A percentile compares a stretch with the other conserved stretches of the same genome.
Conservation (phyloP, 768 basidiomycete genomes). For the Psilocybe azurescens region DNA sequence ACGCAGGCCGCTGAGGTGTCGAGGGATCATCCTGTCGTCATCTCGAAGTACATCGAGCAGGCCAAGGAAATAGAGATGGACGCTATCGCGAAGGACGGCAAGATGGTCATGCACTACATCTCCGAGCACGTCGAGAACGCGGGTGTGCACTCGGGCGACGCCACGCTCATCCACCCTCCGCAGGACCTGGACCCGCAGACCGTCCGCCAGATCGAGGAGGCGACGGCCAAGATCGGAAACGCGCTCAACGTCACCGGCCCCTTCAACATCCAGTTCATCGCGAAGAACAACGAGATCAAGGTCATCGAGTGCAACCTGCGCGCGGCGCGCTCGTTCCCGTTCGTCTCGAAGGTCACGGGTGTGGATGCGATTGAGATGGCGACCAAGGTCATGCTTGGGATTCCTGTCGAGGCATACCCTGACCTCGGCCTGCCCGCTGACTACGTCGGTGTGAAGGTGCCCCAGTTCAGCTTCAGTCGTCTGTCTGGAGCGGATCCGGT, state of each 20-base stretch:
- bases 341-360: slow-evolving; percentile 98
- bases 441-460: slow-evolving; percentile 98
- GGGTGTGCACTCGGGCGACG: slow-evolving; percentile 98
- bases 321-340: slow-evolving; percentile 97
- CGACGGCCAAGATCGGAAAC: slow-evolving; percentile 96
- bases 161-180: slow-evolving; percentile 96
- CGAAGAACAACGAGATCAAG: slow-evolving; percentile 99
- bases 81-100: slow-evolving; percentile 94
- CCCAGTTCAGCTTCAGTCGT: slow-evolving; percentile 99
- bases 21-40: slow-evolving; percentile 88
- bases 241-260: slow-evolving; percentile 98
- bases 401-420: slow-evolving; percentile 91
- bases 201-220: slow-evolving; percentile 94
- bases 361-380: slow-evolving; percentile 99
- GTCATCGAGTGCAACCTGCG: slow-evolving; percentile 99
- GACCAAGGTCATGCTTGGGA: slow-evolving; percentile 95
- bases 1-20: slow-evolving; percentile 96
- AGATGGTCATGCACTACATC: slow-evolving; percentile 99
- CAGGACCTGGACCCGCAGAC: slow-evolving; percentile 98
- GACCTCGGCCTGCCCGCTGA: slow-evolving; percentile 85
- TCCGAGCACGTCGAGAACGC: slow-evolving; percentile 99
- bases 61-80: slow-evolving; percentile 99
- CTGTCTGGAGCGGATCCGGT: slow-evolving; percentile 97
- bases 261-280: slow-evolving; percentile 99
- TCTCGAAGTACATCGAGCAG: slow-evolving; percentile 99